These are phyloP conservation scores for Neurospora africana DNA, from an alignment of 495 filamentous ascomycete species.

Conservation along the genomic window DNA sequence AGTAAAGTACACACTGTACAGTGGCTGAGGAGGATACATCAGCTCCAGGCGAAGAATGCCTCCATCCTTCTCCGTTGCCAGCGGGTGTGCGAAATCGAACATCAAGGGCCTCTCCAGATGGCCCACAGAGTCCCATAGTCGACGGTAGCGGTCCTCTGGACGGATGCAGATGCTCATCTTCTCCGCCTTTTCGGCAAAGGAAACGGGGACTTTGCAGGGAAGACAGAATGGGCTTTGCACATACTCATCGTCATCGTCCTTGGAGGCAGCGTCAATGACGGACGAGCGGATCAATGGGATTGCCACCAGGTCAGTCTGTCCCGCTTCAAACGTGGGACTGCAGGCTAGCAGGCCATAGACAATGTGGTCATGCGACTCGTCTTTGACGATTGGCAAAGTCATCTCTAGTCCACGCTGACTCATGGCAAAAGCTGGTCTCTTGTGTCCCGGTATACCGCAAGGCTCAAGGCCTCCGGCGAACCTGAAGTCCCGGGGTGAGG, in stretches of 20 bases:
- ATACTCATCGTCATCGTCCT: background rate
- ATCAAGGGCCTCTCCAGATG: background rate
- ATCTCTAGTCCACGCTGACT: background rate
- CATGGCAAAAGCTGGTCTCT: background rate
- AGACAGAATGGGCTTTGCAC: background rate
- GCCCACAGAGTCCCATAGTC: background rate
- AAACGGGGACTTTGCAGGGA: background rate
- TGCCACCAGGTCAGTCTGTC: background rate
- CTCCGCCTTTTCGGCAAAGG: background rate
- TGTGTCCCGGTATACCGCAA: background rate
- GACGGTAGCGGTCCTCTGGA: background rate
- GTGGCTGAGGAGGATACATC: background rate
- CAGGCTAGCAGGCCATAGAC: background rate
- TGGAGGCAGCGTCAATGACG: background rate
- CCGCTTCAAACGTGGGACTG: background rate
- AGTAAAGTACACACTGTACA: background rate
- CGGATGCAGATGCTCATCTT: background rate
- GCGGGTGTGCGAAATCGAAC: background rate
- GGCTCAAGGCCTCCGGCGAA: background rate
- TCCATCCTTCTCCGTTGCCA: background rate
- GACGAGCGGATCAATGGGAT: background rate
- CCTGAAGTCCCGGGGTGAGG: background rate
- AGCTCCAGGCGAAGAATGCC: background rate
- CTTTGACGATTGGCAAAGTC: background rate
- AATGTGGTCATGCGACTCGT: background rate